Conservation (phyloP, 768 basidiomycete genomes). For the Imleria badia region DNA sequence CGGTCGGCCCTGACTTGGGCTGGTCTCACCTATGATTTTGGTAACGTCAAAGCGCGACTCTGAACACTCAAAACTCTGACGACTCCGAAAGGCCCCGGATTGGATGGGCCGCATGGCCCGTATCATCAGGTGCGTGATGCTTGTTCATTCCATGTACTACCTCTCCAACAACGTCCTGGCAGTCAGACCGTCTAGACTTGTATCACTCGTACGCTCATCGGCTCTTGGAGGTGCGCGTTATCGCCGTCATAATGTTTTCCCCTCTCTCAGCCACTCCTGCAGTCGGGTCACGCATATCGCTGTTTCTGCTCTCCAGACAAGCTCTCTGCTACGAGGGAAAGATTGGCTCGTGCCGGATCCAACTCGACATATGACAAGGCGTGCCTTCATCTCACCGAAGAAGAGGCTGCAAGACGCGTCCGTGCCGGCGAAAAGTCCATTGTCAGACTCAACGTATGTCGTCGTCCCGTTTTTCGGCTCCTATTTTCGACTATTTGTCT, state of each 20-base stretch:
- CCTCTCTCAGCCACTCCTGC: not conserved
- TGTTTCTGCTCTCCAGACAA: constrained; percentile 88
- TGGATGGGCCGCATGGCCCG: constrained; percentile 73
- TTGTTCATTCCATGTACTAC: not conserved
- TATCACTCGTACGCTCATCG: constrained; percentile 73
- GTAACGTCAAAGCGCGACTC: constrained; percentile 39
- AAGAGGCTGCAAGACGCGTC: constrained; percentile 76
- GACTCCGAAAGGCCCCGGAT: constrained; percentile 63
- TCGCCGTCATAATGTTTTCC: not conserved
- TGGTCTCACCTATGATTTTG: constrained; percentile 88
- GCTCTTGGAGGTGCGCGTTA: constrained; percentile 65
- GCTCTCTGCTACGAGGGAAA: constrained; percentile 65
- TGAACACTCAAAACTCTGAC: constrained; percentile 1
- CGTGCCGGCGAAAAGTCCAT: constrained; percentile 76
- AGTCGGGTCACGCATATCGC: constrained; percentile 90
- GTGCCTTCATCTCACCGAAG: constrained; percentile 83
- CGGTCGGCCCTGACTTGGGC: constrained; percentile 82
- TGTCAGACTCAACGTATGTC: constrained; percentile 84
- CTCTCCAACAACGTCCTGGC: constrained; percentile 8
- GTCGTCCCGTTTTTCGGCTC: not conserved
- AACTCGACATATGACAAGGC: constrained; percentile 83
- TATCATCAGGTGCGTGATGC: constrained; percentile 69
- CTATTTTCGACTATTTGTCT: constrained; percentile 2
- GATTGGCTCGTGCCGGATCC: constrained; percentile 69
- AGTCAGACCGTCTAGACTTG: constrained; percentile 89